phyloP scores from a whole-genome alignment of 345 rosid species.

The Melaleuca quinquenervia region DNA sequence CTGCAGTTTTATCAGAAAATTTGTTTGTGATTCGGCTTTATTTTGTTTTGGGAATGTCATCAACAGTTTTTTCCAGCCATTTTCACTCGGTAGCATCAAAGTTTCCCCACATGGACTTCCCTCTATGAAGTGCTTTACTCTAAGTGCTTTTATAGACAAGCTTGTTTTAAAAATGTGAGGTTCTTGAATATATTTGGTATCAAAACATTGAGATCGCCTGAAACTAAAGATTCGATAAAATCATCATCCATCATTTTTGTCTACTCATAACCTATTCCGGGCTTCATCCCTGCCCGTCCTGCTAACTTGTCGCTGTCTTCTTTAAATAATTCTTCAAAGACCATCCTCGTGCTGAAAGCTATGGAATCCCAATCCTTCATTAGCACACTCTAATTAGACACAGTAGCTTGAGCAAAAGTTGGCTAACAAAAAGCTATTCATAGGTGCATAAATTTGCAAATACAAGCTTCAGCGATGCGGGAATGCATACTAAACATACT shows the following conservation, averaged over 20 bases:
- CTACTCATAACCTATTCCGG: not conserved
- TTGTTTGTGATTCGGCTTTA: not conserved
- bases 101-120: not conserved
- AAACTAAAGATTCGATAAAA: not conserved
- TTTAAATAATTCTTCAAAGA: not conserved
- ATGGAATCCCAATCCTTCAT: not conserved
- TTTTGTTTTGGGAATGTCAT: not conserved
- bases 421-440: not conserved
- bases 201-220: not conserved
- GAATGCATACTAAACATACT: not conserved
- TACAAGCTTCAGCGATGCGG: not conserved
- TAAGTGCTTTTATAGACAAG: not conserved
- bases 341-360: not conserved
- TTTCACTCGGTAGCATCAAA: not conserved
- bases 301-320: not conserved
- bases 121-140: not conserved
- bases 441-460: not conserved
- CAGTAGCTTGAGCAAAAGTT: not conserved
- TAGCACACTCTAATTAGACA: not conserved
- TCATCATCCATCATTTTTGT: not conserved
- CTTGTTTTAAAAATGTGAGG: not conserved
- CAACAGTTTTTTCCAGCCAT: not conserved
- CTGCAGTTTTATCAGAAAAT: not conserved
- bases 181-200: not conserved
- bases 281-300: not conserved